Percentiles rank a stretch among this genome's conserved stretches.
Evolutionary conservation across 345 rosid genomes (phyloP).

Genomic region (Clausena lansium): DNA sequence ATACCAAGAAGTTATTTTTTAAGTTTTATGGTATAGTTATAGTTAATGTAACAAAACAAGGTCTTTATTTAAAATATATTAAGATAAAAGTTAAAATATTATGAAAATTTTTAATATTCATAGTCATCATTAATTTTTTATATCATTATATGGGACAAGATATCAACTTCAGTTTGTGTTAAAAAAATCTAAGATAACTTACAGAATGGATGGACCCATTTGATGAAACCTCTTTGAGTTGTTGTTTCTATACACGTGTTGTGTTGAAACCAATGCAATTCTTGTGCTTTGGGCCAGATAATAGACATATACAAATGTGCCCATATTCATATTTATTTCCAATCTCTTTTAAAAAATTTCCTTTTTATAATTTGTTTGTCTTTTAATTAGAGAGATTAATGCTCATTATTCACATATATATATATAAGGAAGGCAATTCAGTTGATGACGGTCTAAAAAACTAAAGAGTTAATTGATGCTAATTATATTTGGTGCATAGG

Average conservation of each 20-base stretch:
- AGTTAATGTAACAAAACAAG: too few species aligned
- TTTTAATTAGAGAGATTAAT: too few species aligned
- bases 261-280: background rate
- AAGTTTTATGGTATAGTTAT: too few species aligned
- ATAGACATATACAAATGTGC: background rate
- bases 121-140: too few species aligned
- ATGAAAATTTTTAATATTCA: background rate
- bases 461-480: too few species aligned
- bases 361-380: too few species aligned
- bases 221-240: background rate
- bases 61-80: background rate
- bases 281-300: background rate
- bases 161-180: background rate
- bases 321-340: background rate
- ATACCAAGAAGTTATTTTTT: too few species aligned
- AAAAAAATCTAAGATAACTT: background rate
- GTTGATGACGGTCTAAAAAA: too few species aligned
- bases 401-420: too few species aligned
- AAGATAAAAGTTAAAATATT: background rate
- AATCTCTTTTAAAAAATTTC: background rate
- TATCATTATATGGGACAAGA: background rate
- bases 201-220: background rate
- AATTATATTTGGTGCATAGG: too few species aligned
- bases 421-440: too few species aligned
- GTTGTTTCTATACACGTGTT: background rate